Percentiles rank a stretch among this genome's conserved stretches.
Evolutionary conservation across 805 yeast species (phyloP).

Genomic region (Candida oleophila): DNA sequence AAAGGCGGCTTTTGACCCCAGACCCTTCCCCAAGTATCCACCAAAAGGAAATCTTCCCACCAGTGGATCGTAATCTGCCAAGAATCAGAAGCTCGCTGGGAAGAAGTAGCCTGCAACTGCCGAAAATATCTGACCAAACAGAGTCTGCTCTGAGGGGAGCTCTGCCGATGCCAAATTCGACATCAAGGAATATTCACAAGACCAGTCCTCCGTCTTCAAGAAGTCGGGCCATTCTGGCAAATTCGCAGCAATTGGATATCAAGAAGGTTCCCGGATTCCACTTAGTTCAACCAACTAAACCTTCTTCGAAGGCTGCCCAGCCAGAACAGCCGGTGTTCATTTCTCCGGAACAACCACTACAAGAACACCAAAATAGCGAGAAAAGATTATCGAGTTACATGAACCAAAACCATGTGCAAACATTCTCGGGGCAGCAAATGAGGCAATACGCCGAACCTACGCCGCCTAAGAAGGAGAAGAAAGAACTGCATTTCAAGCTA

Average conservation of each 20-base stretch:
- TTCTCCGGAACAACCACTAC: background rate
- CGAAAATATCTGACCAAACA: background rate
- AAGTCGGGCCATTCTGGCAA: background rate
- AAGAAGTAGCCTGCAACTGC: background rate
- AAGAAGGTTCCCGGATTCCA: conserved; percentile 1
- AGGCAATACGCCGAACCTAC: background rate
- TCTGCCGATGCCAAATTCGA: background rate
- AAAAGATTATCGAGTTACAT: background rate
- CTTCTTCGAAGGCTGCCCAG: background rate
- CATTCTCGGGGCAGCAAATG: conserved; percentile 1
- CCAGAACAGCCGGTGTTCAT: background rate
- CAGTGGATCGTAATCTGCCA: background rate
- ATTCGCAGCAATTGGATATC: background rate
- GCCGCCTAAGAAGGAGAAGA: background rate
- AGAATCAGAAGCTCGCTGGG: background rate
- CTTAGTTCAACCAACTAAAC: background rate
- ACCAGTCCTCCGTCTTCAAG: background rate
- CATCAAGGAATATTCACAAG: background rate
- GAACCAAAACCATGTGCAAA: background rate
- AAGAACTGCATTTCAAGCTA: conserved; percentile 1
- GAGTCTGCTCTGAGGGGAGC: background rate
- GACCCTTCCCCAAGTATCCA: background rate
- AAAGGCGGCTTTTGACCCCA: background rate
- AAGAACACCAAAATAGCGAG: background rate
- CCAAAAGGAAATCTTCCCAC: background rate